phyloP scores from a whole-genome alignment of 257 asterid species.

The Plantago elongata region DNA sequence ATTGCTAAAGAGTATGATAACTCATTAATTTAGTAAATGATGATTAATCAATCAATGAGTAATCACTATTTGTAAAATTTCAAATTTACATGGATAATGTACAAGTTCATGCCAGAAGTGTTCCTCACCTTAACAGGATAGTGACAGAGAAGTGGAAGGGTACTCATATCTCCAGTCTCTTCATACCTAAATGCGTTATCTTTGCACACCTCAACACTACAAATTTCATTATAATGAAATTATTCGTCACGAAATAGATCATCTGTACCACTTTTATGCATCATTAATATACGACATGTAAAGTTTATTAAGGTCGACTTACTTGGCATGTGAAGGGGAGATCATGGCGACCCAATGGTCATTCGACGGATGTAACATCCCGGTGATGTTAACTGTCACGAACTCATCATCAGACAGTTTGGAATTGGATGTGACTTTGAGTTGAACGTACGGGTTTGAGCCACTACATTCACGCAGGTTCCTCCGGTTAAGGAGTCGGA shows the following conservation, averaged over 20 bases:
- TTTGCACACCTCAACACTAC: constrained; percentile 48
- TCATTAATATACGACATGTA: background rate
- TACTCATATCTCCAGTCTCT: constrained; percentile 69
- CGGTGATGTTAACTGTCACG: constrained; percentile 48
- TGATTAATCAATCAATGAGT: no score
- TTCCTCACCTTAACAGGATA: constrained; percentile 75
- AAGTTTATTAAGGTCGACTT: constrained; percentile 3
- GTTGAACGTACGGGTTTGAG: constrained; percentile 42
- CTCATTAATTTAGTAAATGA: no score
- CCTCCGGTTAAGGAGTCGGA: constrained; percentile 58
- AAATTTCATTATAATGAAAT: background rate
- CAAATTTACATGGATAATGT: no score
- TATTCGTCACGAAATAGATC: background rate
- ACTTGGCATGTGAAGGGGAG: constrained; percentile 70
- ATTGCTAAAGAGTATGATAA: no score
- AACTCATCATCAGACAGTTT: constrained; percentile 45
- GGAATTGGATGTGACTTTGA: constrained; percentile 27
- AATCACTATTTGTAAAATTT: no score
- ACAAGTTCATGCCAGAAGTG: background rate
- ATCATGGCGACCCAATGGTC: constrained; percentile 79
- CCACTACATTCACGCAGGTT: constrained; percentile 30
- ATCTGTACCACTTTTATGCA: no score
- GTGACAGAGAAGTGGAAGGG: constrained; percentile 85
- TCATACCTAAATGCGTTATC: constrained; percentile 30
- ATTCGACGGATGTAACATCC: constrained; percentile 41